Evolutionary conservation across 768 basidiomycete species (phyloP).

Genomic region (Lentinula lateritia): DNA sequence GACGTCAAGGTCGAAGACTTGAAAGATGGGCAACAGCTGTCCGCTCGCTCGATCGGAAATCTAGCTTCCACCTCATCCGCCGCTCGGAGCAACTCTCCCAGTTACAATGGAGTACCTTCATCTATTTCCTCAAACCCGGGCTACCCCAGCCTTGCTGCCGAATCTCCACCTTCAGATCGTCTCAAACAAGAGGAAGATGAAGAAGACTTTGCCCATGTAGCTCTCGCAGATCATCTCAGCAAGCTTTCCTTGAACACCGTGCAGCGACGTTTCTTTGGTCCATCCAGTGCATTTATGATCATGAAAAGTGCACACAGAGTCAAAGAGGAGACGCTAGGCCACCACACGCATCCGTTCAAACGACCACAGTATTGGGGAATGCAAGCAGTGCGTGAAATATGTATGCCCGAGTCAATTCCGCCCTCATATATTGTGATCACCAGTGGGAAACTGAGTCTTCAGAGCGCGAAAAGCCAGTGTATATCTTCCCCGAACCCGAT

Average conservation of each 20-base stretch:
- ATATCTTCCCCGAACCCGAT: slow-evolving; percentile 27
- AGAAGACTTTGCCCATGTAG: slow-evolving; percentile 27
- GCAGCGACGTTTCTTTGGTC: slow-evolving; percentile 1
- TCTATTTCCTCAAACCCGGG: slow-evolving; percentile 1
- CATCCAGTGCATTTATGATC: slow-evolving; percentile 8
- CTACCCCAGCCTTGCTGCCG: slow-evolving; percentile 3
- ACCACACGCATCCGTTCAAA: neutral
- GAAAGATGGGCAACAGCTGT: neutral
- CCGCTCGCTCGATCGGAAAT: neutral
- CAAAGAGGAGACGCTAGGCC: slow-evolving; percentile 1
- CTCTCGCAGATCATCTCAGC: slow-evolving; percentile 25
- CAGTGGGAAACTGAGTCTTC: slow-evolving; percentile 10
- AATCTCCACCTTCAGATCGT: slow-evolving; percentile 6
- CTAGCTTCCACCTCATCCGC: neutral
- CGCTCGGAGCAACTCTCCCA: neutral
- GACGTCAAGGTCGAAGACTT: neutral
- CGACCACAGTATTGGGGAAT: slow-evolving; percentile 7
- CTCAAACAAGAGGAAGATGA: slow-evolving; percentile 16
- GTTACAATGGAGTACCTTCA: neutral
- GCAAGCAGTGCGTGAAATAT: slow-evolving; percentile 1
- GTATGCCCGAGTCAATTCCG: neutral
- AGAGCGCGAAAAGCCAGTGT: slow-evolving; percentile 6
- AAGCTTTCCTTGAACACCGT: slow-evolving; percentile 22
- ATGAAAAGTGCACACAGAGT: slow-evolving; percentile 6
- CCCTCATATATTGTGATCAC: neutral